Conservation (phyloP, 331 rosid genomes). For the Malus hybrid region DNA sequence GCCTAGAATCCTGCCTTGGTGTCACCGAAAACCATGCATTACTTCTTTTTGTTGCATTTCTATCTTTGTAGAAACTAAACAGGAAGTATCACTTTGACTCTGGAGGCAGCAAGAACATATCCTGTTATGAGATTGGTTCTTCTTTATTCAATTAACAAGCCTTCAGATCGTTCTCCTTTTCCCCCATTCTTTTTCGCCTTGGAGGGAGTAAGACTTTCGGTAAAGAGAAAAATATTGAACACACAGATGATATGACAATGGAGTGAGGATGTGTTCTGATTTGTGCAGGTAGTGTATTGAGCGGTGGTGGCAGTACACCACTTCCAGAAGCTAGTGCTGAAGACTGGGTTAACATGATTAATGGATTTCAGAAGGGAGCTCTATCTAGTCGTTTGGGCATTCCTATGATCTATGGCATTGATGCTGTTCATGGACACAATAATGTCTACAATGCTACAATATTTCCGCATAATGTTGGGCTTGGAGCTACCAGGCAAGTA, state of each 20-base stretch:
- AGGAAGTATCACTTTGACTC: not conserved
- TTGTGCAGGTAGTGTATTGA: conserved; percentile 55
- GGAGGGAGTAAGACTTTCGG: not conserved
- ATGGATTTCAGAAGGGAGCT: conserved; percentile 51
- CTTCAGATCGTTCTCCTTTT: not conserved
- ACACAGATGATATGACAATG: not conserved
- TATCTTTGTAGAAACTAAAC: not conserved
- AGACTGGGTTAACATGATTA: conserved; percentile 64
- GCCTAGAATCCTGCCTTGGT: not conserved
- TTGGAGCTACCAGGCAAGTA: conserved; percentile 59
- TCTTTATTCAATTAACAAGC: not conserved
- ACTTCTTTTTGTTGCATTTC: not conserved
- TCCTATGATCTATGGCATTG: conserved; percentile 75
- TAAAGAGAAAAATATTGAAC: not conserved
- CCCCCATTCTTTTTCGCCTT: not conserved
- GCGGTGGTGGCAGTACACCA: conserved; percentile 77
- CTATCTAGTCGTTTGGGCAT: conserved; percentile 55
- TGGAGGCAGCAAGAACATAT: not conserved
- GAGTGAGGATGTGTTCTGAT: not conserved
- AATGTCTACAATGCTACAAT: conserved; percentile 49
- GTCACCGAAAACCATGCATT: not conserved
- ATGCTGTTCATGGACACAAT: conserved; percentile 76
- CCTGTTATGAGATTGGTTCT: not conserved
- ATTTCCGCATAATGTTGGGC: conserved; percentile 64
- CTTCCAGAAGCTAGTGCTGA: conserved; percentile 46